A percentile compares a stretch with the other conserved stretches of the same genome.
These are phyloP conservation scores for Croton laevigatus DNA, from an alignment of 441 rosid species.

Conservation along the genomic window DNA sequence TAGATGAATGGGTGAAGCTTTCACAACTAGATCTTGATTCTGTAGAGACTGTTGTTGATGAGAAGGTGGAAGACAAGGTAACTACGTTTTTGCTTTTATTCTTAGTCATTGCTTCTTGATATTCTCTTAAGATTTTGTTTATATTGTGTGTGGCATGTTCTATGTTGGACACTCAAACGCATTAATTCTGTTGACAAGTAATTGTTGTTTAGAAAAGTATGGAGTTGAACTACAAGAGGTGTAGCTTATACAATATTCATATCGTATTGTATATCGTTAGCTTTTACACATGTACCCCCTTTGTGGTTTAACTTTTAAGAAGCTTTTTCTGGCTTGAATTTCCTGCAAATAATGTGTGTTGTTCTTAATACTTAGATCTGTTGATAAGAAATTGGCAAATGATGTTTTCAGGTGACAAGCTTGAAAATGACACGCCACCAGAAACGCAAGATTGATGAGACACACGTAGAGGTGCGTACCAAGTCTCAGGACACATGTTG, in stretches of 20 bases:
- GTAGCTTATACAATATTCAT: not conserved
- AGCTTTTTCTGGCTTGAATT: not conserved
- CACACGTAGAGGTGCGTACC: constrained; percentile 77
- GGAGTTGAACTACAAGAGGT: not conserved
- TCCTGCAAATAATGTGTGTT: not conserved
- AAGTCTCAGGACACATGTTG: not conserved
- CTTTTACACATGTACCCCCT: not conserved
- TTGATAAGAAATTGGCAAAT: constrained; percentile 8
- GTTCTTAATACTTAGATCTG: not conserved
- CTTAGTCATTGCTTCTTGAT: not conserved
- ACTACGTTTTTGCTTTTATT: not conserved
- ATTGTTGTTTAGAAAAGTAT: not conserved
- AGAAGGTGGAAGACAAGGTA: constrained; percentile 99
- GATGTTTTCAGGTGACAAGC: constrained; percentile 69
- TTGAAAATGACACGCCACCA: constrained; percentile 99
- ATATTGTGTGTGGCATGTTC: not conserved
- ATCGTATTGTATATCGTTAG: not conserved
- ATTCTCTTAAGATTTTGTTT: not conserved
- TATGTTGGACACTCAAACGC: not conserved
- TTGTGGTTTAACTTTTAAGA: not conserved
- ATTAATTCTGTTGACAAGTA: not conserved
- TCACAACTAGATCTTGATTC: constrained; percentile 94
- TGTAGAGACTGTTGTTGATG: constrained; percentile 91
- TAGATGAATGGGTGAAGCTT: constrained; percentile 98
- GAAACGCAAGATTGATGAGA: constrained; percentile 97